Conservation (phyloP, 2,329 filamentous ascomycete genomes). For the Scedosporium dehoogii region DNA sequence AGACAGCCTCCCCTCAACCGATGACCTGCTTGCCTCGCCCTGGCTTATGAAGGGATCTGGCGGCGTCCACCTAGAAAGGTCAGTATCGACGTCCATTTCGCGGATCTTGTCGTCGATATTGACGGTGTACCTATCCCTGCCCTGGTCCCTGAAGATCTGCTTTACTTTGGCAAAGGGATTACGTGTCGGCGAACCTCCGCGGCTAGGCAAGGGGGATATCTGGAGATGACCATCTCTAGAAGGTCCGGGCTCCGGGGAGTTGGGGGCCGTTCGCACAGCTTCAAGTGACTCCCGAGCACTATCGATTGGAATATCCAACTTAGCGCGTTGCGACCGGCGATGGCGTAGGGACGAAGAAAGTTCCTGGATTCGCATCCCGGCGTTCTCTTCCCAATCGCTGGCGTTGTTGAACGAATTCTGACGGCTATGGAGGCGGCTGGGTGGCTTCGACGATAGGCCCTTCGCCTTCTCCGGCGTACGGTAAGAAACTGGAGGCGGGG, state of each 20-base stretch:
- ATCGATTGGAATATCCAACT: conserved; percentile 35
- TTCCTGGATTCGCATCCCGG: conserved; percentile 5
- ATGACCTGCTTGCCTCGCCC: conserved; percentile 11
- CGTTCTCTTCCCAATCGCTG: conserved; percentile 29
- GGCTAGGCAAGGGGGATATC: conserved; percentile 52
- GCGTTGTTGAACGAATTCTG: conserved; percentile 27
- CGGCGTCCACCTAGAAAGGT: background rate
- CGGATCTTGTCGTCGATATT: conserved; percentile 4
- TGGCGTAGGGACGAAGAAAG: conserved; percentile 7
- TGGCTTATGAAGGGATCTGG: background rate
- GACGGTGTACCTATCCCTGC: background rate
- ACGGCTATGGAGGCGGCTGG: conserved; percentile 22
- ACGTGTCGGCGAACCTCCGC: conserved; percentile 52
- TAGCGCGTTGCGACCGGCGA: conserved; percentile 26
- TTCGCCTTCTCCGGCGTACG: conserved; percentile 1
- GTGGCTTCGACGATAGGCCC: conserved; percentile 14
- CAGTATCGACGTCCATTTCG: background rate
- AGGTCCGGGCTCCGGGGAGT: conserved; percentile 42
- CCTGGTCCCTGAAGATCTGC: conserved; percentile 40
- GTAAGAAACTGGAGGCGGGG: background rate
- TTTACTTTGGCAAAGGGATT: conserved; percentile 48
- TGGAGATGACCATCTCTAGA: conserved; percentile 34
- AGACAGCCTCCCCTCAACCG: conserved; percentile 20
- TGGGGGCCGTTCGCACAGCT: conserved; percentile 16
- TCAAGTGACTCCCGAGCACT: background rate